Evolutionary conservation across 345 rosid genomes (phyloP), one percentile per base, ranked within the genome.

Genomic region (Orychophragmus violaceus): DNA sequence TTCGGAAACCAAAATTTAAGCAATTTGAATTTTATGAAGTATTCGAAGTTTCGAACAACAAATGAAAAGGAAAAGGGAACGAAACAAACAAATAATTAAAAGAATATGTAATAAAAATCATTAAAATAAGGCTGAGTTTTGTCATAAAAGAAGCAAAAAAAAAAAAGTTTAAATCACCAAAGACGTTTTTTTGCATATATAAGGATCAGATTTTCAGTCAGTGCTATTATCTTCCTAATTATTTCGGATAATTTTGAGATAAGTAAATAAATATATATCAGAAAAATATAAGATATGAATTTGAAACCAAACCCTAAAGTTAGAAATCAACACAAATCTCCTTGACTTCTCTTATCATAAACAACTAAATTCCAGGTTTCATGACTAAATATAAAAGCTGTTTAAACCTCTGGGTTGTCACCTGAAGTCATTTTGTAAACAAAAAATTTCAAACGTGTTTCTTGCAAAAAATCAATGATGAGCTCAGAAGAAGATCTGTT

Each of bases 401-500:
- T 59, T 36, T n/a, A 66, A 66, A 32, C 12, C 24, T 12, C 41
- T 57, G 1, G 1, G 8, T 48, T 62, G 35, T 8, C 39, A 62
- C 19, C 12, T 42, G 11, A 32, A 54, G 28, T 44, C 57, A 55
- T 29, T 39, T 52, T 32, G 45, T 22, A n/a, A 52, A 59, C 13
- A 30, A 25, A 24, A 37, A 73, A 24, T 1, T 16, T 3, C 6
- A 10, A 66, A 42, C 59, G 4, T 55, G 41, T 62, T 70, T 70
- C 62, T 62, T 55, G 55, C 24, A 53, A 58, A 2, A 27, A 35
- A 33, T 23, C 21, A 12, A 61, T 5, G 19, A 75, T 75, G 74
- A 68, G 22, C 35, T 69, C 78, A 36, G 70, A 68, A 58, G 70
- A 75, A 16, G 62, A 75, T 48, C 41, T 62, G 69, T 27, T 64